These are phyloP conservation scores for Melastoma malabathricum DNA, from an alignment of 345 rosid species.

Conservation along the genomic window DNA sequence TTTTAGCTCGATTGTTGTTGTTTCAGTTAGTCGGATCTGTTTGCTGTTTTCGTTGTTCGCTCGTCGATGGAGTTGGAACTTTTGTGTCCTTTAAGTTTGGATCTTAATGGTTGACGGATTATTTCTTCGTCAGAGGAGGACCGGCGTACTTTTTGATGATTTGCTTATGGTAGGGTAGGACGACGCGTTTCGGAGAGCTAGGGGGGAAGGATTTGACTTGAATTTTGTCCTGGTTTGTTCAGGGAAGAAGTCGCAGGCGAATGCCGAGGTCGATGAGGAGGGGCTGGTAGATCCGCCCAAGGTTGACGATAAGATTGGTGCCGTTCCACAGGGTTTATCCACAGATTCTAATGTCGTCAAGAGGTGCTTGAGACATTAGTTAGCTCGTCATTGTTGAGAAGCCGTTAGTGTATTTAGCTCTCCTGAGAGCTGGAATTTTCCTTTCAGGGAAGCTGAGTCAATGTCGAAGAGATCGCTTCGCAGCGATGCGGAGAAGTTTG, in stretches of 20 bases:
- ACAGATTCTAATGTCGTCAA: constrained; percentile 96
- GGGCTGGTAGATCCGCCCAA: constrained; percentile 68
- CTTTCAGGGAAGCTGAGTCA: constrained; percentile 77
- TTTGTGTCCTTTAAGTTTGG: too few species aligned
- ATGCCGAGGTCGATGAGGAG: constrained; percentile 56
- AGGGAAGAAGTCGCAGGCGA: constrained; percentile 75
- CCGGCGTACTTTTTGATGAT: neutral
- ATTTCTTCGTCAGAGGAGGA: too few species aligned
- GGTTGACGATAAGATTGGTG: constrained; percentile 88
- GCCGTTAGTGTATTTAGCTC: neutral
- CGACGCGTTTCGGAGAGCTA: neutral
- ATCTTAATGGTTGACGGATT: too few species aligned
- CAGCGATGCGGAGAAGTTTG: constrained; percentile 72
- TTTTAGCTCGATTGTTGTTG: too few species aligned
- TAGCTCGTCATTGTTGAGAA: neutral
- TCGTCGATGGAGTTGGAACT: too few species aligned
- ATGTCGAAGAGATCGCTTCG: constrained; percentile 85
- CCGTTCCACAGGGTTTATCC: constrained; percentile 68
- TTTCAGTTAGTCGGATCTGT: too few species aligned
- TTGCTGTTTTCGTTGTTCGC: too few species aligned
- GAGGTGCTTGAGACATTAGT: constrained; percentile 27
- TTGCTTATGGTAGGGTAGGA: neutral
- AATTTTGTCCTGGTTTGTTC: constrained; percentile 3
- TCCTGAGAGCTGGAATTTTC: neutral
- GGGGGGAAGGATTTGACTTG: neutral